These are phyloP conservation scores for Lindgomyces ingoldianus DNA, from an alignment of 495 filamentous ascomycete genomes.

Conservation along the genomic window DNA sequence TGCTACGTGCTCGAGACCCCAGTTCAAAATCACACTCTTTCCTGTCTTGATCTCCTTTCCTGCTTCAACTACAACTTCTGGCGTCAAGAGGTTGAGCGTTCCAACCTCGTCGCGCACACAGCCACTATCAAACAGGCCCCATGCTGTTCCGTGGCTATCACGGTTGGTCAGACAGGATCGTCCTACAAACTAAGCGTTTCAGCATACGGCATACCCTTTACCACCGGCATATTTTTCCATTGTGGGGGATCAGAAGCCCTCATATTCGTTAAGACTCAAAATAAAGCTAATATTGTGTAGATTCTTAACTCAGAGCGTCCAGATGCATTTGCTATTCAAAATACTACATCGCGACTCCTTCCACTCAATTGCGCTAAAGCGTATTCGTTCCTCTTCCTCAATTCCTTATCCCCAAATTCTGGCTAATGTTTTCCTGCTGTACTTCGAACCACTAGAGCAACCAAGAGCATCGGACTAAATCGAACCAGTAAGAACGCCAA, in stretches of 20 bases:
- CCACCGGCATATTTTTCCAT: neutral
- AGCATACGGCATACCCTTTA: neutral
- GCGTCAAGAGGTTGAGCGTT: conserved; percentile 38
- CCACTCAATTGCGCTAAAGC: too few relatives aligned
- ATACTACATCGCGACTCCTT: too few relatives aligned
- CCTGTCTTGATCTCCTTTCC: conserved; percentile 24
- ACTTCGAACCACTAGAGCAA: neutral
- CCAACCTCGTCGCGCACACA: conserved; percentile 30
- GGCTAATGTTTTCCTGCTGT: neutral
- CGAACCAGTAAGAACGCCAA: neutral
- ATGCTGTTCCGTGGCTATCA: neutral
- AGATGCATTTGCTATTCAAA: too few relatives aligned
- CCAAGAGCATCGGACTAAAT: too few relatives aligned
- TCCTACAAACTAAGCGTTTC: neutral
- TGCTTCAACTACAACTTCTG: conserved; percentile 35
- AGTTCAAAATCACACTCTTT: neutral
- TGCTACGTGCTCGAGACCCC: conserved; percentile 6
- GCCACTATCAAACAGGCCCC: neutral
- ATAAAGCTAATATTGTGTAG: neutral
- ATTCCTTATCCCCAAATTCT: neutral
- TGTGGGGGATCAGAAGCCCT: neutral
- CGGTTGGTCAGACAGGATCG: neutral
- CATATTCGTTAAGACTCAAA: neutral
- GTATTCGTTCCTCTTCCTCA: too few relatives aligned
- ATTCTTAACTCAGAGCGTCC: too few relatives aligned